Base-by-base conservation (phyloP, 345 rosid species). In the Sisymbrium irio region DNA sequence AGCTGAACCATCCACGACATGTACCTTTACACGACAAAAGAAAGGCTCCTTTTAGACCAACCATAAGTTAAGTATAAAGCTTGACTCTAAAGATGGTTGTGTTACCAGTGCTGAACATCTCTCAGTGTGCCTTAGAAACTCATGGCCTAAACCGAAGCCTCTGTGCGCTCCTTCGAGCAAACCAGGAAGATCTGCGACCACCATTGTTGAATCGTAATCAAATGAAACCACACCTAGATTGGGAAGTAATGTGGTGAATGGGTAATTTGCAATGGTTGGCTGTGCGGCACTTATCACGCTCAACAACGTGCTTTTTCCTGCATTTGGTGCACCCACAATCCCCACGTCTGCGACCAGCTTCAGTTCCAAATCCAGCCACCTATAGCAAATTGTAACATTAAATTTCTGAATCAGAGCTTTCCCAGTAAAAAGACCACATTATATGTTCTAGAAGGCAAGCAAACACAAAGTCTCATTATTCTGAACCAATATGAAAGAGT, bases 291-390 rank as follows among this genome's bases (percentile, higher is more conserved):
- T 83, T 73, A 87, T 89, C 74, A 84, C 93, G 36, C 98, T 91
- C 82, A 91, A 78, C 49, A 91, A 80, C 25, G 96, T 91, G 84
- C 97, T 94, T 82, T 94, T 94, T 53, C 98, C 96, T 36, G 97
- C 98, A 86, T 91, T 94, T 69, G 97, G 96, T 33, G 93, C 97
- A 64, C 98, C 98, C 17, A 91, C 87, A 6, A 94, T 87, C 53
- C 98, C 98, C 15, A 94, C 93, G 80, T 91, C 96, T 0, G 97
- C 96, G 6, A 94, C 93, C 57, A 94, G 83, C 81, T 91, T 88
- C 66, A 91, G 82, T 83, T 94, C 98, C 82, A 94, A 85, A 49
- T 94, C 95, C 73, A 94, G 66, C 98, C 97, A 94, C 98, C 97
- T 94, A 84, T 76, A 57, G 50, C 73, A 61, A 25, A 11, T 33